phyloP scores from a whole-genome alignment of 73 alveolate genomes.

The Paramecium primaurelia region DNA sequence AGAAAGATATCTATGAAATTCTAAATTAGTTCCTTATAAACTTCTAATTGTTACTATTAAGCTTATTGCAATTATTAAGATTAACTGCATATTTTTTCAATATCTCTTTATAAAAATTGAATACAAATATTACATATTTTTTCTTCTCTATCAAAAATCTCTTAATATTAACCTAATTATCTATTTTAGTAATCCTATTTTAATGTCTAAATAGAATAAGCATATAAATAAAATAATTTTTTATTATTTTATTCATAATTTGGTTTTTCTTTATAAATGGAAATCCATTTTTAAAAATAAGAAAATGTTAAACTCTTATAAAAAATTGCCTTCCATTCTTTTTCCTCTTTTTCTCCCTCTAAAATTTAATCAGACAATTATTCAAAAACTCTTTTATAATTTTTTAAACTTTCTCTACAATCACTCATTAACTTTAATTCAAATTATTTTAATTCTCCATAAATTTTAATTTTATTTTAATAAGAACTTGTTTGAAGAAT shows the following conservation, averaged over 20 bases:
- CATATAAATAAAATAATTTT: neutral
- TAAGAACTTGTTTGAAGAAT: neutral
- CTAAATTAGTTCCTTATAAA: neutral
- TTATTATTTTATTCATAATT: neutral
- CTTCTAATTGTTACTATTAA: neutral
- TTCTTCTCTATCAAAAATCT: neutral
- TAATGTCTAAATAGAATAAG: neutral
- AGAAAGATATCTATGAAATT: neutral
- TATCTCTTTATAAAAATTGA: neutral
- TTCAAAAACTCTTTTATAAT: neutral
- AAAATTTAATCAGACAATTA: neutral
- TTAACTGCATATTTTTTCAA: neutral
- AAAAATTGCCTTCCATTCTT: neutral
- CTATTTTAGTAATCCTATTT: neutral
- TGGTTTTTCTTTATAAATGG: neutral
- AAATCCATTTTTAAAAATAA: neutral
- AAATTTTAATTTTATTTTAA: neutral
- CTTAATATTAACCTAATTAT: neutral
- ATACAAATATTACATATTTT: neutral
- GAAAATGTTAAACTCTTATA: neutral
- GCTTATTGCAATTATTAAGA: neutral
- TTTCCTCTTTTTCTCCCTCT: neutral
- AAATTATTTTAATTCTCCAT: neutral
- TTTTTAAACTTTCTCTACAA: neutral
- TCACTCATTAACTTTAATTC: neutral